Percentiles rank a stretch among this genome's conserved stretches.
Conservation (phyloP, 345 rosid genomes). For the Eutrema yunnanense region DNA sequence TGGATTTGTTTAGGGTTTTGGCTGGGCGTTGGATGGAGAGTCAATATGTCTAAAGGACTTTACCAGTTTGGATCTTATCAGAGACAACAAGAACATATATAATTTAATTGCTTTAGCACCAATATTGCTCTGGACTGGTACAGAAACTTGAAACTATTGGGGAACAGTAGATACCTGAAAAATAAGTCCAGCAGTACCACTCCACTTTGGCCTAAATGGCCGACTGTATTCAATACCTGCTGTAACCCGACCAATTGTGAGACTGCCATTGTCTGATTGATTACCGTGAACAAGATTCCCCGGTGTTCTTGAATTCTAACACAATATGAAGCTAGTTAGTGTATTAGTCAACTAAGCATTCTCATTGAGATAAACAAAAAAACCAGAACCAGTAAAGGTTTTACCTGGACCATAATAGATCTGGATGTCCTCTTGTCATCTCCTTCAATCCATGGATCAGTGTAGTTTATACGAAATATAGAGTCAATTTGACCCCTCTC, state of each 20-base stretch:
- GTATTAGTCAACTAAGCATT: conserved; percentile 6
- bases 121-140: too few species aligned
- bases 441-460: conserved; percentile 99
- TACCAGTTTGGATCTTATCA: too few species aligned
- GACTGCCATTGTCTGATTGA: conserved; percentile 57
- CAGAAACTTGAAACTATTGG: neutral
- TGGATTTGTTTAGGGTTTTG: too few species aligned
- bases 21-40: too few species aligned
- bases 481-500: conserved; percentile 97
- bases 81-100: too few species aligned
- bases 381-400: neutral
- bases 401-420: conserved; percentile 88
- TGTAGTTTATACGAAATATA: conserved; percentile 81
- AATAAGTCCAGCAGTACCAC: conserved; percentile 75
- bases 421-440: conserved; percentile 92
- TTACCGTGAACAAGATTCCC: conserved; percentile 92
- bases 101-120: too few species aligned
- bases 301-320: conserved; percentile 87
- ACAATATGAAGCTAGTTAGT: conserved; percentile 24
- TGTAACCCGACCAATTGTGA: conserved; percentile 76
- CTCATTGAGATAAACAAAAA: neutral
- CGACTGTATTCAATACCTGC: conserved; percentile 84
- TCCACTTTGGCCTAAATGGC: conserved; percentile 96
- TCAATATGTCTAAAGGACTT: too few species aligned
- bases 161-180: conserved; percentile 59